Evolutionary conservation across 1,139 yeast species (phyloP), one percentile per base, ranked within the genome.

Genomic region (Entelexis sorbosivorans): DNA sequence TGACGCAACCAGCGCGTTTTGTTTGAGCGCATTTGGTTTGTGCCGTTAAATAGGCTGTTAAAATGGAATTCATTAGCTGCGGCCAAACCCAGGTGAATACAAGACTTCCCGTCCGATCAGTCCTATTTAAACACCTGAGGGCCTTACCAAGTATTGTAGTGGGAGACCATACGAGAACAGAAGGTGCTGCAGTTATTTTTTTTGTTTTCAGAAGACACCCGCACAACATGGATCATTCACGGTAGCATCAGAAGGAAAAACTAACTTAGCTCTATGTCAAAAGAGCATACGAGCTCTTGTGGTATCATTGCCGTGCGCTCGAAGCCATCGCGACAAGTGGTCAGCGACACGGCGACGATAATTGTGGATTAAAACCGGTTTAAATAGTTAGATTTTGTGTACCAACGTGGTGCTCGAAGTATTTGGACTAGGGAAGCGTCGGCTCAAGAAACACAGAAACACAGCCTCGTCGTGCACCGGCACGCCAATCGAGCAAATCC

Each of bases 121-220:
- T 36, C 40, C 40, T 36, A 22, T 36, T 36, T 36, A 22, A 36
- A 22, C 40, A 36, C 40, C 28, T 20, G 40, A 36, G 28, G 56
- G 56, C 56, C 56, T 52, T 53, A 53, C 56, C 56, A 53, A 53
- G 56, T 53, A 53, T 52, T 53, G 56, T 53, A 49, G 56, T 53
- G 56, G 56, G 56, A 52, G 56, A 53, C 56, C 56, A 53, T 53
- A 49, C 56, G 56, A 53, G 56, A 52, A 53, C 56, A 53, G 56
- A 53, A 49, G 56, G 56, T 53, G 56, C 55, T 53, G 56, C 56
- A 53, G 55, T 53, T 53, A 13, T 39, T 48, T 47, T 51, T 48
- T 39, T 20, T 11, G 7, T 35, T 47, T 13, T 22, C 6, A 22
- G 6, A 22, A 22, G n/a, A n/a, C n/a, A n/a, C n/a, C n/a, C n/a